Conservation (phyloP, 2,329 filamentous ascomycete genomes). For the Pyricularia grisea region DNA sequence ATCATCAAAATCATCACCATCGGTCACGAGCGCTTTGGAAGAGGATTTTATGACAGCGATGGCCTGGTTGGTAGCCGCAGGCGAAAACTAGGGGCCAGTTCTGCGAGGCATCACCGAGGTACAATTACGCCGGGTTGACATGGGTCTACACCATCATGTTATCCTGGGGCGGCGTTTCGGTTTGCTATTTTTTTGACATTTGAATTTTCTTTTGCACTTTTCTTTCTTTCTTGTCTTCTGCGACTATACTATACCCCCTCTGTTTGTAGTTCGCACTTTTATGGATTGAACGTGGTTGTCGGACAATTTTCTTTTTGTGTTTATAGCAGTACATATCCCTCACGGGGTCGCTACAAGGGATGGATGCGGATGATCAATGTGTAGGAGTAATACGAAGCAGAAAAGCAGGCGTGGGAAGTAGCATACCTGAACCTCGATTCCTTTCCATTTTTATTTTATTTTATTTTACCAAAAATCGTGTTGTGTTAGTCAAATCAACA, state of each 20-base stretch:
- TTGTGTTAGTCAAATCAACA: background rate
- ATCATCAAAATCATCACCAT: slow-evolving; percentile 61
- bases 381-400: background rate
- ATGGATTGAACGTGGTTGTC: background rate
- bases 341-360: background rate
- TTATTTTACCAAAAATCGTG: too few relatives aligned
- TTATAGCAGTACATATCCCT: background rate
- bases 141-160: background rate
- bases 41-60: slow-evolving; percentile 20
- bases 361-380: background rate
- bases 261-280: background rate
- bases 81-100: slow-evolving; percentile 9
- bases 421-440: background rate
- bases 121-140: background rate
- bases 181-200: background rate
- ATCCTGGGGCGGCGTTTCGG: background rate
- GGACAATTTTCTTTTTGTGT: background rate
- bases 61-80: slow-evolving; percentile 28
- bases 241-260: background rate
- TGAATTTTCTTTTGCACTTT: background rate
- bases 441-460: too few relatives aligned
- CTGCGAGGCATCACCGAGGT: slow-evolving; percentile 3
- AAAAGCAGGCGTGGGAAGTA: background rate
- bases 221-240: background rate
- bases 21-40: slow-evolving; percentile 55